Evolutionary conservation across 1,284 basidiomycete species (phyloP).

Genomic region (Fomitopsis schrenkii): DNA sequence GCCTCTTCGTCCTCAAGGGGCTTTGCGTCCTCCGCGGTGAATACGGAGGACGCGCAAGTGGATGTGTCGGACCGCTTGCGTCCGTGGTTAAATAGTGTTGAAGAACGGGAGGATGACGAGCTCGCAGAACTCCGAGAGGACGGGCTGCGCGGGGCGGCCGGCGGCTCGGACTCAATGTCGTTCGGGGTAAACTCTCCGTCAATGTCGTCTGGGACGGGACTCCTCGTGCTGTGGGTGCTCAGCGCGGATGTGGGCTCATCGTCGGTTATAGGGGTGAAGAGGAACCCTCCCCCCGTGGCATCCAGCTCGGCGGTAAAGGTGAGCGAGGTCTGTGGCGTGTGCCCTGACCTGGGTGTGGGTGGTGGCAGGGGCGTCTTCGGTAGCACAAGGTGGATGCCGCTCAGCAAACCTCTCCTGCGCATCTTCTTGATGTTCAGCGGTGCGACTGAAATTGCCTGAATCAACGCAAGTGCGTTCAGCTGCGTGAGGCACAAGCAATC

Average conservation of each 20-base stretch:
- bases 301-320: slow-evolving; percentile 31
- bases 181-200: slow-evolving; percentile 16
- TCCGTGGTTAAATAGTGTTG: slow-evolving; percentile 8
- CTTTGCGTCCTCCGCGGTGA: not conserved
- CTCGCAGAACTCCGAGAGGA: slow-evolving; percentile 10
- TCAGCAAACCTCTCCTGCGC: slow-evolving; percentile 25
- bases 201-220: slow-evolving; percentile 25
- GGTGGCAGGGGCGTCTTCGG: slow-evolving; percentile 20
- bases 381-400: slow-evolving; percentile 23
- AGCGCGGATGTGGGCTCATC: slow-evolving; percentile 8
- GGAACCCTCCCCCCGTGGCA: slow-evolving; percentile 21
- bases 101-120: slow-evolving; percentile 5
- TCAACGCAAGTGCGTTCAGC: not conserved
- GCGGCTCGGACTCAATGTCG: slow-evolving; percentile 13
- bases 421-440: slow-evolving; percentile 28
- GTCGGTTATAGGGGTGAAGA: slow-evolving; percentile 23
- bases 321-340: slow-evolving; percentile 22
- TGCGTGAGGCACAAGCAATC: not conserved
- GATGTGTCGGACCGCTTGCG: slow-evolving; percentile 12
- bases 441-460: slow-evolving; percentile 10
- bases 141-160: slow-evolving; percentile 9
- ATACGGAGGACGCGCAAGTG: slow-evolving; percentile 23
- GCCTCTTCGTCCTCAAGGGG: not conserved
- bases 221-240: slow-evolving; percentile 11
- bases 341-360: slow-evolving; percentile 14